Evolutionary conservation across 2,329 filamentous ascomycete genomes (phyloP).

Genomic region (Alternaria tenuissima): DNA sequence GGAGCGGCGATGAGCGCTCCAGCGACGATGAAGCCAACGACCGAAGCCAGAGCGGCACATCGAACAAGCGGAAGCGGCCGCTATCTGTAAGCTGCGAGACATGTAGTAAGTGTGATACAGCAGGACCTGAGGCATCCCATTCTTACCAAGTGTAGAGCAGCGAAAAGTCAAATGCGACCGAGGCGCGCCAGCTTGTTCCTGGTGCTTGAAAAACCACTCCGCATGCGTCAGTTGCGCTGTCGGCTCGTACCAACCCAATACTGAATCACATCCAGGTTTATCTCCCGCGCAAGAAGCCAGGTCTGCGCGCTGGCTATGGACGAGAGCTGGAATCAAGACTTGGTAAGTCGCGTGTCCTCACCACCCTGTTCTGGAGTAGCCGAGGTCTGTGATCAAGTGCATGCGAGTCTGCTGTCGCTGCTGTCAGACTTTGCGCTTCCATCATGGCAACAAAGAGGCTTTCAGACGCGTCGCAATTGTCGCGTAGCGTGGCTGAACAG

Average conservation of each 20-base stretch:
- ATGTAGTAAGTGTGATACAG: conserved; percentile 11
- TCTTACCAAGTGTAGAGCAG: conserved; percentile 58
- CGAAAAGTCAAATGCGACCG: conserved; percentile 77
- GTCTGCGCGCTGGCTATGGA: conserved; percentile 67
- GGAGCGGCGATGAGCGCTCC: conserved; percentile 50
- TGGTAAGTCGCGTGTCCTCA: conserved; percentile 52
- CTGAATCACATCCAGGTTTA: conserved; percentile 57
- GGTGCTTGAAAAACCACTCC: conserved; percentile 73
- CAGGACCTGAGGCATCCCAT: background rate
- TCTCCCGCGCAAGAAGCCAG: conserved; percentile 74
- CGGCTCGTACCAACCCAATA: background rate
- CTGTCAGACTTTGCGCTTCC: background rate
- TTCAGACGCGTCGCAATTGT: background rate
- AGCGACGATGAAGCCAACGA: conserved; percentile 52
- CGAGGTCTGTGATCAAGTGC: conserved; percentile 11
- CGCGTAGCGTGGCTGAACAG: background rate
- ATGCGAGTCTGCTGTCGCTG: background rate
- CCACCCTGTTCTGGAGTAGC: conserved; percentile 6
- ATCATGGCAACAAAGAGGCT: background rate
- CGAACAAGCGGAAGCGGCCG: conserved; percentile 60
- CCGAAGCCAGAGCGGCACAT: conserved; percentile 43
- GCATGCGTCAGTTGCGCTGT: conserved; percentile 57
- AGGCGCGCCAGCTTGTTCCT: conserved; percentile 76
- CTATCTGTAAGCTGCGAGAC: conserved; percentile 71
- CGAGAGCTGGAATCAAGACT: conserved; percentile 68